Evolutionary conservation across 345 rosid species (phyloP), one percentile per base, ranked within the genome.

Genomic region (Draba incana): DNA sequence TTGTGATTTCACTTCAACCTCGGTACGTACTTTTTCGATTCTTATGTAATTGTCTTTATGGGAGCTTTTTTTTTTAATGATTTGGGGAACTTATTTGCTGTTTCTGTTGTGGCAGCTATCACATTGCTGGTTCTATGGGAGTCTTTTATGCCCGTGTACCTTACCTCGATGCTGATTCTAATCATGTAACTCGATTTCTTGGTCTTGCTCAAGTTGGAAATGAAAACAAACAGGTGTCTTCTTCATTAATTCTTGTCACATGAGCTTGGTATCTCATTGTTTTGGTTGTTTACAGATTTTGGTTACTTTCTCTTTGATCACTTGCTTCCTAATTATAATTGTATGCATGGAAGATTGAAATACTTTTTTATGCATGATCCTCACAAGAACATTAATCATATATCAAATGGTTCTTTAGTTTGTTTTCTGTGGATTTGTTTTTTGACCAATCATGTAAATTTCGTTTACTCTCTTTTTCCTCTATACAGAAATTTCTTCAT

Each of bases 141-240:
- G 81, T 81, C 39, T 90, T 85, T 80, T 93, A 87, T 78, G 85
- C 92, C 39, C 97, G 98, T 45, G 94, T 84, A 65, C 96, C 98
- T 59, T 90, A 90, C 79, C 74, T 77, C 66, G 90, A 90, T 50
- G 33, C 62, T 60, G 94, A 84, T 65, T 86, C 92, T 49, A 71
- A 72, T 41, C 98, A 87, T 65, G 89, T 84, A 50, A 93, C 96
- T 60, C 96, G 98, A 43, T 93, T 93, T 78, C 68, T 93, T 66
- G 96, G 97, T 75, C 97, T 90, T 82, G 97, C 96, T 56, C 67
- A 84, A 20, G 91, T 90, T 80, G 98, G 97, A 66, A 93, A 93
- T 63, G 87, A 86, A 76, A 90, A 82, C 56, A 93, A 93, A 75
- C 97, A 90, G 90, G 98, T 93, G 3, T 43, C 57, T 33, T 69